Evolutionary conservation across 768 basidiomycete genomes (phyloP).

Genomic region (Lentinula edodes): DNA sequence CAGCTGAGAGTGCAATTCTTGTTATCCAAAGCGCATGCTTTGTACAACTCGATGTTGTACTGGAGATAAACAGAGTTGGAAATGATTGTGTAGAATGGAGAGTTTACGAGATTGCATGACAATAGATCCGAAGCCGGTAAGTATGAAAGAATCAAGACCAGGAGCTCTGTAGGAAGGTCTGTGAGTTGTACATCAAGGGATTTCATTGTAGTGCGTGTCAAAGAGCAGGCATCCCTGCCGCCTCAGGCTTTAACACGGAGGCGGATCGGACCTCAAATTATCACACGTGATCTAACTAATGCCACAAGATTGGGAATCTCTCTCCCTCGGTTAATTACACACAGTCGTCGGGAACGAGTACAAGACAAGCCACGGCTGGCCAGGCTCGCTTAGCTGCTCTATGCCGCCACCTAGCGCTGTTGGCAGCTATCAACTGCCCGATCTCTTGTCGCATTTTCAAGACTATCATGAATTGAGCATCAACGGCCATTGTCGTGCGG

Average conservation of each 20-base stretch:
- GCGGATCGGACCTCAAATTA: too few relatives aligned
- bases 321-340: too few relatives aligned
- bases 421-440: slow-evolving; percentile 37
- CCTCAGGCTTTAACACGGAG: too few relatives aligned
- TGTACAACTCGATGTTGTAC: slow-evolving; percentile 23
- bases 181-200: background rate
- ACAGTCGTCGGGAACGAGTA: too few relatives aligned
- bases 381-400: background rate
- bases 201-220: background rate
- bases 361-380: too few relatives aligned
- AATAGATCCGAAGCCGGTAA: slow-evolving; percentile 21
- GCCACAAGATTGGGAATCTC: too few relatives aligned
- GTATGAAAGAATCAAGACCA: slow-evolving; percentile 22
- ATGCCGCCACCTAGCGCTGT: background rate
- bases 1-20: slow-evolving; percentile 15
- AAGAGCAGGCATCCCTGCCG: too few relatives aligned
- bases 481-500: slow-evolving; percentile 30
- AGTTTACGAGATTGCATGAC: slow-evolving; percentile 16
- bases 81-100: slow-evolving; percentile 20
- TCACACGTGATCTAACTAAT: too few relatives aligned
- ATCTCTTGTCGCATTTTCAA: slow-evolving; percentile 27
- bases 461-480: slow-evolving; percentile 28
- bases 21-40: slow-evolving; percentile 25
- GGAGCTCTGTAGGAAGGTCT: slow-evolving; percentile 25
- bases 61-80: slow-evolving; percentile 23